These are phyloP conservation scores for Puya raimondii DNA, from an alignment of 176 grass and related monocot species.

Conservation along the genomic window DNA sequence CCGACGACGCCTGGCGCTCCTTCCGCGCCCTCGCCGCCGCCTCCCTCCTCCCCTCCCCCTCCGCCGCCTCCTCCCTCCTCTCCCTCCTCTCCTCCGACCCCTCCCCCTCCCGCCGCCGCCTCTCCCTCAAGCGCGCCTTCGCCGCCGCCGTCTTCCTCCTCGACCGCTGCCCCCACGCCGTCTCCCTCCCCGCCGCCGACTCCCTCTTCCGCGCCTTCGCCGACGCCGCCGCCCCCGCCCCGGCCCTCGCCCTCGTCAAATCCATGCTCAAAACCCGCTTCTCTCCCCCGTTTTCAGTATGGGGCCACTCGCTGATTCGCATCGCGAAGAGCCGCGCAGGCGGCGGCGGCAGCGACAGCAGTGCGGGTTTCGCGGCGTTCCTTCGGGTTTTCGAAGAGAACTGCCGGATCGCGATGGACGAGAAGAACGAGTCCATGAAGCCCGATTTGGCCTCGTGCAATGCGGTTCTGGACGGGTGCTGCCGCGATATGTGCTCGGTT, in stretches of 20 bases:
- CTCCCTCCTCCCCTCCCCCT: conserved; percentile 42
- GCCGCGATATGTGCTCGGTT: conserved; percentile 49
- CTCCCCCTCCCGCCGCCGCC: conserved; percentile 43
- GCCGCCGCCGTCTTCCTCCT: conserved; percentile 63
- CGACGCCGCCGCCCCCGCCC: conserved; percentile 26
- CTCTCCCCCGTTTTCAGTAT: conserved; percentile 51
- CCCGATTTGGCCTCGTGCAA: conserved; percentile 63
- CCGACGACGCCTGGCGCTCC: conserved; percentile 70
- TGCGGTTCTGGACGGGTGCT: conserved; percentile 64
- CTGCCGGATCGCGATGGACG: conserved; percentile 26
- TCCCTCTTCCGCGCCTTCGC: conserved; percentile 46
- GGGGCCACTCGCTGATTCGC: conserved; percentile 43
- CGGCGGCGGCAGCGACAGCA: conserved; percentile 12
- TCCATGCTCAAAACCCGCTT: conserved; percentile 47
- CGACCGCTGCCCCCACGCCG: conserved; percentile 41
- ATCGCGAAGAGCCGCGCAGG: conserved; percentile 26
- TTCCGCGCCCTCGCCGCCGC: conserved; percentile 65
- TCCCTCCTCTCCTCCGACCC: conserved; percentile 72
- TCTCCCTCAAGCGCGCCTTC: conserved; percentile 80
- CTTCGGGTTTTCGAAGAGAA: conserved; percentile 72
- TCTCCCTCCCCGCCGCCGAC: conserved; percentile 29
- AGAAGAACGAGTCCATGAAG: conserved; percentile 30
- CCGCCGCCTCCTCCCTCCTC: conserved; percentile 52
- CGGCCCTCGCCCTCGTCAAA: conserved; percentile 55
- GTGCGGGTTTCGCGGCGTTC: conserved; percentile 40